Percentiles rank a stretch among this genome's conserved stretches.
These are phyloP conservation scores for Pichia sp. DNA, from an alignment of 1,139 yeast genomes.

Conservation along the genomic window DNA sequence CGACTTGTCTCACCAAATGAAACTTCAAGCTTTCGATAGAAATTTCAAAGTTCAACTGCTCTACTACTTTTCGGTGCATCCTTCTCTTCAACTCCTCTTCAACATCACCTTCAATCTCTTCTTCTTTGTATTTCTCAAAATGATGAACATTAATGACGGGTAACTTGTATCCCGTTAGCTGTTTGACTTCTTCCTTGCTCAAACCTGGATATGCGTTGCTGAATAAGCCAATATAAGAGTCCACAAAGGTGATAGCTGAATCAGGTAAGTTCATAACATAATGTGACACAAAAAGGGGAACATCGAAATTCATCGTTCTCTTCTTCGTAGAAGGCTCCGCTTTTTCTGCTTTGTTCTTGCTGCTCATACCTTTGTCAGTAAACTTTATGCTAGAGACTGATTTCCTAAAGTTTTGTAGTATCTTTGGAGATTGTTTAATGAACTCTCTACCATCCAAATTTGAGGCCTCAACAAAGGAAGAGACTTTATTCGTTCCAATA, in stretches of 20 bases:
- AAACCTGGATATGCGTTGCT: slow-evolving; percentile 36
- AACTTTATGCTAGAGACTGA: slow-evolving; percentile 19
- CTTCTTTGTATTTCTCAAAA: slow-evolving; percentile 77
- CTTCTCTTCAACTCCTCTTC: slow-evolving; percentile 60
- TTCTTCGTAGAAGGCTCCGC: slow-evolving; percentile 22
- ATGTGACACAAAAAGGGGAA: slow-evolving; percentile 64
- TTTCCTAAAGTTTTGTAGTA: slow-evolving; percentile 23
- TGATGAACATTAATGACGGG: slow-evolving; percentile 89
- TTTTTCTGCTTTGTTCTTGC: not conserved
- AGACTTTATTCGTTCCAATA: slow-evolving; percentile 59
- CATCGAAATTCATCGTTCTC: slow-evolving; percentile 30
- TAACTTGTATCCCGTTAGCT: slow-evolving; percentile 45
- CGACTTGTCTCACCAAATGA: slow-evolving; percentile 87
- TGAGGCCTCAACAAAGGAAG: slow-evolving; percentile 53
- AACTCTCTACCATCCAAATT: slow-evolving; percentile 83
- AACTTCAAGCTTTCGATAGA: slow-evolving; percentile 49
- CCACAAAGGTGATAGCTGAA: slow-evolving; percentile 80
- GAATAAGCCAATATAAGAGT: slow-evolving; percentile 71
- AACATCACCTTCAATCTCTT: slow-evolving; percentile 61
- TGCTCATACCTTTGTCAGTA: slow-evolving; percentile 25
- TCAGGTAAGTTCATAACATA: slow-evolving; percentile 97
- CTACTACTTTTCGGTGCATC: slow-evolving; percentile 56
- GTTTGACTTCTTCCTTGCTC: slow-evolving; percentile 33
- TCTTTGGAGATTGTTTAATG: slow-evolving; percentile 55
- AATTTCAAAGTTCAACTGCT: slow-evolving; percentile 47